phyloP scores from a whole-genome alignment of 106 monocot species.

The Xerophyta viscosa region DNA sequence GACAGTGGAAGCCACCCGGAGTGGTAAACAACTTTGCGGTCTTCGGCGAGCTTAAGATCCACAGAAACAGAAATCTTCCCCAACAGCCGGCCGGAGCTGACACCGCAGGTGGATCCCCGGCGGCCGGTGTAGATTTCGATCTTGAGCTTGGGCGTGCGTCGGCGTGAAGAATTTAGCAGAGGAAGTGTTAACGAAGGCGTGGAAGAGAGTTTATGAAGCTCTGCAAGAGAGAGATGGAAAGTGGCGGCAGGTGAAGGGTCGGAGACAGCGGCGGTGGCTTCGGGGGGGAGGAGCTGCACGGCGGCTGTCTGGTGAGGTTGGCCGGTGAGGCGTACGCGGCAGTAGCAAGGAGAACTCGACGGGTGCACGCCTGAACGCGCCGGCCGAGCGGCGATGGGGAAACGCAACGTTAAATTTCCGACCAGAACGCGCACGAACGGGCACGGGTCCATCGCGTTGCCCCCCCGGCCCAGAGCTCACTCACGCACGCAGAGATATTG shows the following conservation, averaged over 20 bases:
- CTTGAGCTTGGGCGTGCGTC: constrained; percentile 19
- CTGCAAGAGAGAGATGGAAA: constrained; percentile 50
- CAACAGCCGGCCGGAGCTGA: constrained; percentile 65
- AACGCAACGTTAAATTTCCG: constrained; percentile 72
- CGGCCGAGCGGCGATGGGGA: constrained; percentile 63
- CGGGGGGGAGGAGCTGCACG: constrained; percentile 36
- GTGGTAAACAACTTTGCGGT: constrained; percentile 35
- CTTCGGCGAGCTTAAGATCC: constrained; percentile 48
- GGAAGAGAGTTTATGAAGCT: constrained; percentile 50
- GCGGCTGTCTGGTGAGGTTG: constrained; percentile 40
- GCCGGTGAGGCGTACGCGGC: constrained; percentile 60
- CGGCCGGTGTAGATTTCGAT: constrained; percentile 73
- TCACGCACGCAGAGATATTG: no score
- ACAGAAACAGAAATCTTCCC: constrained; percentile 59
- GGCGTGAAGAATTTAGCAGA: constrained; percentile 2
- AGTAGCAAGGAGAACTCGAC: constrained; percentile 68
- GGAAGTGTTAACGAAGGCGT: no score
- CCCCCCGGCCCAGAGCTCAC: not conserved
- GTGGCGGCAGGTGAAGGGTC: constrained; percentile 29
- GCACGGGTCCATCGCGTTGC: constrained; percentile 91
- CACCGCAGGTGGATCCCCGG: constrained; percentile 63
- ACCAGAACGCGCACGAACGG: constrained; percentile 79
- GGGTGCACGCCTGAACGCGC: constrained; percentile 81
- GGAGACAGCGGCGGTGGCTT: constrained; percentile 9
- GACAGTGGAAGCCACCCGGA: constrained; percentile 55